These are phyloP conservation scores for Kodamaea jinghongensis DNA, from an alignment of 805 yeast genomes.

Conservation along the genomic window DNA sequence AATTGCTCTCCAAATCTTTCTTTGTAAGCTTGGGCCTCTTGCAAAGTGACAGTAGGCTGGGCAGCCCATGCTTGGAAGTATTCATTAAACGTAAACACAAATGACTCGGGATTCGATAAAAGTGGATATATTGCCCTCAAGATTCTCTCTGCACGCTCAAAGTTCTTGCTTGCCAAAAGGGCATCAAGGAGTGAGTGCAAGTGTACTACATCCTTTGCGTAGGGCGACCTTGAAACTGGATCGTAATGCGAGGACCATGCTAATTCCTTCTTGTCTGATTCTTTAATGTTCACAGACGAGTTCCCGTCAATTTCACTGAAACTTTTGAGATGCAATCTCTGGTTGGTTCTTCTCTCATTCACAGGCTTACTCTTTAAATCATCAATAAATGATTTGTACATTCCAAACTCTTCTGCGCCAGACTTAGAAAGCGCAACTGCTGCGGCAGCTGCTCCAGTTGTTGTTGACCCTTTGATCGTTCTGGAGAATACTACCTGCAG, in stretches of 20 bases:
- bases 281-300: constrained; percentile 11
- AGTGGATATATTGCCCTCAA: constrained; percentile 59
- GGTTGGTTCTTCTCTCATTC: constrained; percentile 6
- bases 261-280: constrained; percentile 14
- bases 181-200: constrained; percentile 80
- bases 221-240: constrained; percentile 40
- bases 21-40: constrained; percentile 45
- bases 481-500: neutral
- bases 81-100: constrained; percentile 67
- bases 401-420: constrained; percentile 7
- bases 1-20: constrained; percentile 24
- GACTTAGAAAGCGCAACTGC: neutral
- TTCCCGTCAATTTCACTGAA: constrained; percentile 13
- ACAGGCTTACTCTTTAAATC: constrained; percentile 11
- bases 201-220: constrained; percentile 58
- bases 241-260: constrained; percentile 43
- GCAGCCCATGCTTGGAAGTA: constrained; percentile 47
- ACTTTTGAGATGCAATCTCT: constrained; percentile 11
- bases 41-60: constrained; percentile 36
- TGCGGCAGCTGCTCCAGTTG: constrained; percentile 3
- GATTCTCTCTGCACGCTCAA: constrained; percentile 67
- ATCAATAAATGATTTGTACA: constrained; percentile 14
- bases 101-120: constrained; percentile 38
- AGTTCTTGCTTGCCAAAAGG: constrained; percentile 62
- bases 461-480: neutral